Conservation (phyloP, 78 protist genomes). For the Dictyostelium firmibasis region DNA sequence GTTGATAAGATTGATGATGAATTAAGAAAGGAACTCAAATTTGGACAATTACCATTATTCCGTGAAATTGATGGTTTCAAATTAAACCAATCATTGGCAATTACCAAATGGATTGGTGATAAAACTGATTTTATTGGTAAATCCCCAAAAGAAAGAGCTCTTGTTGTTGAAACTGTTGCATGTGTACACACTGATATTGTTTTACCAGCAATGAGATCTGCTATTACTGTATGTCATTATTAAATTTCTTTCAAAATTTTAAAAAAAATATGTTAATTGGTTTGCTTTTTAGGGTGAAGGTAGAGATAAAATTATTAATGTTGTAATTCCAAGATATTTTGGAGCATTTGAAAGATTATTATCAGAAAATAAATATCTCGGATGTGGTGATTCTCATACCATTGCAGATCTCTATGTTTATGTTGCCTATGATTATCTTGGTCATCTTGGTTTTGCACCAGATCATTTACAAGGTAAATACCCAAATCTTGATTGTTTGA, state of each 20-base stretch:
- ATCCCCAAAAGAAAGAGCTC: neutral
- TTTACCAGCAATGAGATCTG: neutral
- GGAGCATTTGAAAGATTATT: neutral
- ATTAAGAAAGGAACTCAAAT: neutral
- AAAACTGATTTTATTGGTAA: slow-evolving; percentile 11
- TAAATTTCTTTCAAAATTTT: too few species aligned
- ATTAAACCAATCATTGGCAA: slow-evolving; percentile 13
- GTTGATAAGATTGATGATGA: neutral
- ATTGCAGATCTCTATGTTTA: slow-evolving; percentile 1
- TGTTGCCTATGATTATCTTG: slow-evolving; percentile 14
- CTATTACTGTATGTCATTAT: neutral
- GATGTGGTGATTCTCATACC: neutral
- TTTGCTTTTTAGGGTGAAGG: neutral
- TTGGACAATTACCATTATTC: slow-evolving; percentile 37
- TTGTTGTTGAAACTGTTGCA: neutral
- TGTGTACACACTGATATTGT: neutral
- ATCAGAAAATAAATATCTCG: neutral
- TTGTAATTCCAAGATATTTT: neutral
- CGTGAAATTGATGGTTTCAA: neutral
- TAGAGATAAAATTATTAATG: neutral
- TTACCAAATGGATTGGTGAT: neutral
- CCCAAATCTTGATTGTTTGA: neutral
- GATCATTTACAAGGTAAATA: neutral
- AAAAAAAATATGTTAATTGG: neutral
- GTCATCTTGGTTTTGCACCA: neutral